Conservation (phyloP, 768 basidiomycete species). For the Boletus reticuloceps region DNA sequence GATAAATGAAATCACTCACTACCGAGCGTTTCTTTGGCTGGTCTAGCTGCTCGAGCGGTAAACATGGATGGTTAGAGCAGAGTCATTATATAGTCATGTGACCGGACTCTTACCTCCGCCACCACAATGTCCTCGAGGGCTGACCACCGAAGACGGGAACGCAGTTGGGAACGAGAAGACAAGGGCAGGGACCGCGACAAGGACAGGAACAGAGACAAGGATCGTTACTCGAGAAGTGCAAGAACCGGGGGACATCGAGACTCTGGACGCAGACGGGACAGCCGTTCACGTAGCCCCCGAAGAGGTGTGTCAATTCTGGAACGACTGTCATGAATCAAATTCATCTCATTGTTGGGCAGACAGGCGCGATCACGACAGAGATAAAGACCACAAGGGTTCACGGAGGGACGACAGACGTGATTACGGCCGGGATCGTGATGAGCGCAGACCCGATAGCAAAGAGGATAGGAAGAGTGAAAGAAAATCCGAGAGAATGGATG, state of each 20-base stretch:
- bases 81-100: conserved; percentile 28
- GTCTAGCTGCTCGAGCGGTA: conserved; percentile 11
- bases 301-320: conserved; percentile 24
- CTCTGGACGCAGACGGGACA: conserved; percentile 33
- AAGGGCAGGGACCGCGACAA: conserved; percentile 25
- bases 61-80: conserved; percentile 13
- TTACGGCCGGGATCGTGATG: conserved; percentile 30
- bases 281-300: conserved; percentile 40
- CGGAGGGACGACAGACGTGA: conserved; percentile 34
- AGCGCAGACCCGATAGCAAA: conserved; percentile 31
- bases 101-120: conserved; percentile 23
- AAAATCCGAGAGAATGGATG: conserved; percentile 33
- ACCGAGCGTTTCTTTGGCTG: conserved; percentile 3
- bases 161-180: conserved; percentile 58
- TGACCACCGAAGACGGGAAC: conserved; percentile 55
- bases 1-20: conserved; percentile 11
- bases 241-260: conserved; percentile 34
- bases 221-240: conserved; percentile 42
- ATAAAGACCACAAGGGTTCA: conserved; percentile 37
- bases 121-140: conserved; percentile 56
- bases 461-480: conserved; percentile 33
- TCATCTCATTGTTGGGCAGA: conserved; percentile 28
- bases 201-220: conserved; percentile 36
- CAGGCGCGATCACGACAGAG: conserved; percentile 31
- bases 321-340: background rate